Conservation (phyloP, 305 asterid genomes). For the Solanum aculeatissimum region DNA sequence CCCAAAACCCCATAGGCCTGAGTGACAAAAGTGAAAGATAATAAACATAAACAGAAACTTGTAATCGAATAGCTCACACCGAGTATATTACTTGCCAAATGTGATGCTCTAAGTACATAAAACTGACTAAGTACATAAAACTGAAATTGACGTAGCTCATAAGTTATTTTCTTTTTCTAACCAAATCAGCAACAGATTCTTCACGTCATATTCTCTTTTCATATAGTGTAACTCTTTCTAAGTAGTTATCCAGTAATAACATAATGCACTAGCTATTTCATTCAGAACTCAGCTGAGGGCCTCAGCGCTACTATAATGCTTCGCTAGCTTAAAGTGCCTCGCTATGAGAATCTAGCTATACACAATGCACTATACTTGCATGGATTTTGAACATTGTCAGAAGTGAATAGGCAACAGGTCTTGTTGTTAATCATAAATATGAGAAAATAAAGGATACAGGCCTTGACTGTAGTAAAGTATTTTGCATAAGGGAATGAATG, state of each 20-base stretch:
- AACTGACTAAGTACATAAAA: not conserved
- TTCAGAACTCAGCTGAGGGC: no score
- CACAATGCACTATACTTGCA: not conserved
- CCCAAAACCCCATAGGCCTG: not conserved
- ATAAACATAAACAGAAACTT: not conserved
- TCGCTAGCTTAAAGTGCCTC: no score
- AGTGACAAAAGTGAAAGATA: not conserved
- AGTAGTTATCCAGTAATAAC: not conserved
- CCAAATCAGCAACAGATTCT: not conserved
- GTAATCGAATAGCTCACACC: not conserved
- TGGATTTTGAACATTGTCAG: not conserved
- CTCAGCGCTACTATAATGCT: no score
- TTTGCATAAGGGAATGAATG: not conserved
- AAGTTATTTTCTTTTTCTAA: not conserved
- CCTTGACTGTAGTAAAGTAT: not conserved
- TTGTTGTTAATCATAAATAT: not conserved
- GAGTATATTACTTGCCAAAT: not conserved
- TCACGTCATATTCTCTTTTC: not conserved
- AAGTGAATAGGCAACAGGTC: not conserved
- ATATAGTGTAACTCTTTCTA: not conserved
- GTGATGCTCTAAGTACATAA: not conserved
- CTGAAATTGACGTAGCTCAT: not conserved
- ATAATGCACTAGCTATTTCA: not conserved
- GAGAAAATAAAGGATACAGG: not conserved
- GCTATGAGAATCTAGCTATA: no score